These are phyloP conservation scores for Citrus australasica DNA, from an alignment of 345 rosid species.

Conservation along the genomic window DNA sequence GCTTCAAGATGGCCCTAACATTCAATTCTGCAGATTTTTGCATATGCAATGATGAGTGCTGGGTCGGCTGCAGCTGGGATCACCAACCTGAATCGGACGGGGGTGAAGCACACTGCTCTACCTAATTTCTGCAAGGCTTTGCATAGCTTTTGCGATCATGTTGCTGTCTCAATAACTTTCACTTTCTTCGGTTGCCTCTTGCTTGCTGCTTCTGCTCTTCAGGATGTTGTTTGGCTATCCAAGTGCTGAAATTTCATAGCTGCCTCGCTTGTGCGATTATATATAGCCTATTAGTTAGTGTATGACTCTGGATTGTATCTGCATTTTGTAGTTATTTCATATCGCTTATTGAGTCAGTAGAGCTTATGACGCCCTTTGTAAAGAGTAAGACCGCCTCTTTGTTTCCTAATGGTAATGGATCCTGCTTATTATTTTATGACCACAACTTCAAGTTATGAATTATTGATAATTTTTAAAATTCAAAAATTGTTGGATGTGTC, in stretches of 20 bases:
- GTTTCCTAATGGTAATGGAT: background rate
- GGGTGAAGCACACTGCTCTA: slow-evolving; percentile 64
- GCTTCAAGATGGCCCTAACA: background rate
- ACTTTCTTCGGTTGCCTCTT: slow-evolving; percentile 53
- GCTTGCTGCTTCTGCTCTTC: slow-evolving; percentile 57
- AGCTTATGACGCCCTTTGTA: background rate
- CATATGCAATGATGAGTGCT: slow-evolving; percentile 64
- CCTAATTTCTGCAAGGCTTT: slow-evolving; percentile 86
- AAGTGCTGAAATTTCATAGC: slow-evolving; percentile 16
- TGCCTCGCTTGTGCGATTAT: background rate
- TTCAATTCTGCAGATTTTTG: slow-evolving; percentile 43
- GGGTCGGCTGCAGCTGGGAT: slow-evolving; percentile 83
- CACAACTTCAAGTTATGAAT: background rate
- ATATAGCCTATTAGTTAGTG: background rate
- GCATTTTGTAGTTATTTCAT: background rate
- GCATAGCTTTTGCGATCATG: slow-evolving; percentile 66
- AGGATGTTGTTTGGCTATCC: slow-evolving; percentile 57
- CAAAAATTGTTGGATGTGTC: background rate
- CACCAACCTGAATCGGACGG: slow-evolving; percentile 73
- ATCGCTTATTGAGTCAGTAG: background rate
- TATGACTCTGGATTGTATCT: background rate
- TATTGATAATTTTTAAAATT: no score
- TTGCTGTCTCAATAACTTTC: slow-evolving; percentile 63
- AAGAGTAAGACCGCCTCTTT: background rate
- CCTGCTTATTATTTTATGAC: background rate